phyloP scores from a whole-genome alignment of 1,284 basidiomycete genomes.

The Cryptococcus hybrid region DNA sequence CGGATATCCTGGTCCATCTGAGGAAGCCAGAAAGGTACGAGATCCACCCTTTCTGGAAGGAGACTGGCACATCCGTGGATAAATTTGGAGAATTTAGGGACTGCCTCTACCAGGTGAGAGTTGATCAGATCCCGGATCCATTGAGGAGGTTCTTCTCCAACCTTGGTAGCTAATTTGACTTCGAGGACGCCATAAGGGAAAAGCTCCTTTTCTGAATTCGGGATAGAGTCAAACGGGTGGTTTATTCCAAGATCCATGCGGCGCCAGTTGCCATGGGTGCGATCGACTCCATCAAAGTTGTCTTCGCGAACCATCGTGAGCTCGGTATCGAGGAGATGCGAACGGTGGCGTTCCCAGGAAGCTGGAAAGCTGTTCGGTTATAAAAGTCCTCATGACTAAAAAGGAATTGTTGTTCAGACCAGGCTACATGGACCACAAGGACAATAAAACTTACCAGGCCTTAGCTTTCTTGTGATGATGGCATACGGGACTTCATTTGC shows the following conservation, averaged over 20 bases:
- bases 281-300: constrained; percentile 83
- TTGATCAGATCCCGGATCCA: constrained; percentile 96
- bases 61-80: constrained; percentile 96
- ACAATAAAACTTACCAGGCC: constrained; percentile 61
- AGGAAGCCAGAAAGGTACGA: constrained; percentile 95
- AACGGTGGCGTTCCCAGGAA: constrained; percentile 95
- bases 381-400: constrained; percentile 94
- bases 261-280: constrained; percentile 88
- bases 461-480: constrained; percentile 75
- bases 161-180: constrained; percentile 95
- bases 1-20: constrained; percentile 90
- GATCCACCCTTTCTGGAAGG: constrained; percentile 87
- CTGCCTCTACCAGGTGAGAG: constrained; percentile 89
- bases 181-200: constrained; percentile 95
- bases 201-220: constrained; percentile 77
- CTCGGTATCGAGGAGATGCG: constrained; percentile 98
- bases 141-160: constrained; percentile 91
- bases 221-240: constrained; percentile 78
- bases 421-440: not conserved
- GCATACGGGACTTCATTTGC: constrained; percentile 96
- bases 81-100: constrained; percentile 83
- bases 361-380: constrained; percentile 97
- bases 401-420: constrained; percentile 1
- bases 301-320: constrained; percentile 93
- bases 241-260: constrained; percentile 92